These are phyloP conservation scores for Leccinum disarticulatum DNA, from an alignment of 768 basidiomycete species.

Conservation along the genomic window DNA sequence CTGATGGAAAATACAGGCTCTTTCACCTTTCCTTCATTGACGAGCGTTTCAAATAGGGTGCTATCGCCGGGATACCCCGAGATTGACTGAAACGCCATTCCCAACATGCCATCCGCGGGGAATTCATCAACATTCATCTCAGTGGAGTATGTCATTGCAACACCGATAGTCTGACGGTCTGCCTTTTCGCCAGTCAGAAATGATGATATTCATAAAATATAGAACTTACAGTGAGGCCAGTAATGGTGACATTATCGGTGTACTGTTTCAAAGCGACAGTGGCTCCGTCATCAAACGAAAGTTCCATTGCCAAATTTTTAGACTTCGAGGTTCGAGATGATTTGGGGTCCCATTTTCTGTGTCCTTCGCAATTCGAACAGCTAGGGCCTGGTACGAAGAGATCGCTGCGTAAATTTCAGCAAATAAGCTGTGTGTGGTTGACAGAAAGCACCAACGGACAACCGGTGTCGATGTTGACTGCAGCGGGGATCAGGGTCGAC, in stretches of 20 bases:
- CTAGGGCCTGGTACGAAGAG: neutral
- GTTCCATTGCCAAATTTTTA: neutral
- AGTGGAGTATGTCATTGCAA: neutral
- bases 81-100: neutral
- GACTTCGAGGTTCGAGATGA: neutral
- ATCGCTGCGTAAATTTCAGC: neutral
- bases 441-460: neutral
- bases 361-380: neutral
- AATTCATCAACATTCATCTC: neutral
- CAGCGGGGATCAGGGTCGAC: neutral
- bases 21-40: neutral
- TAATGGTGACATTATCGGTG: neutral
- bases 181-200: neutral
- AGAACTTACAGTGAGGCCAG: neutral
- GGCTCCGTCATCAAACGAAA: neutral
- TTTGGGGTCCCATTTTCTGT: neutral
- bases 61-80: neutral
- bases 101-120: neutral
- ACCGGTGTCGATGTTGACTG: neutral
- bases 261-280: neutral
- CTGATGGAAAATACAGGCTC: neutral
- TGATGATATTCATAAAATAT: neutral
- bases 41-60: neutral
- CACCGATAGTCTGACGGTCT: neutral
- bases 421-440: neutral